A percentile compares a stretch with the other conserved stretches of the same genome.
phyloP scores from a whole-genome alignment of 2,329 filamentous ascomycete species.

The Nigrospora sphaerica region DNA sequence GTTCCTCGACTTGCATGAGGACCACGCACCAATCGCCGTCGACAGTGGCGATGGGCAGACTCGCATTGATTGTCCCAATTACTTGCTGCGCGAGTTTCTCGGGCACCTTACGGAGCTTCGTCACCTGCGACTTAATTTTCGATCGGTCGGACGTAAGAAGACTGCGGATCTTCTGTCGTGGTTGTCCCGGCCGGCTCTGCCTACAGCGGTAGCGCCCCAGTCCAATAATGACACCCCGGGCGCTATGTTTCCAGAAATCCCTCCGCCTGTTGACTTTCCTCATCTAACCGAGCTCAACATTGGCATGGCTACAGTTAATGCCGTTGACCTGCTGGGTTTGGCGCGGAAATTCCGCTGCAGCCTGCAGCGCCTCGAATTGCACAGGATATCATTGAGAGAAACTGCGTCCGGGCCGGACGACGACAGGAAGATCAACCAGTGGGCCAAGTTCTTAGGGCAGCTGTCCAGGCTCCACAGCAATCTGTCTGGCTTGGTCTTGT shows the following conservation, averaged over 20 bases:
- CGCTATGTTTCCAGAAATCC: background rate
- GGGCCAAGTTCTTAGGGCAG: too few species aligned
- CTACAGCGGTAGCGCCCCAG: background rate
- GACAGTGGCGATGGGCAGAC: background rate
- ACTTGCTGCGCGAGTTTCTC: constrained; percentile 29
- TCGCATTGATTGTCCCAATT: constrained; percentile 1
- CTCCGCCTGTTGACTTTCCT: background rate
- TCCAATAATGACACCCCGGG: background rate
- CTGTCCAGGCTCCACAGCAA: too few species aligned
- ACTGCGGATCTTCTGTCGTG: constrained; percentile 28
- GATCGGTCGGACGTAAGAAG: constrained; percentile 2
- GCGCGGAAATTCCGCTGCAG: background rate
- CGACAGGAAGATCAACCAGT: too few species aligned
- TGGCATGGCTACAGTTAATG: background rate
- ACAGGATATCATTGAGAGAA: too few species aligned
- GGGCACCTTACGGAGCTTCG: constrained; percentile 31
- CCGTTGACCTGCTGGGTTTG: background rate
- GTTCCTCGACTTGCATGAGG: constrained; percentile 6
- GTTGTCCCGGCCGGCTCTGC: constrained; percentile 19
- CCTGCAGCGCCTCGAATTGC: too few species aligned
- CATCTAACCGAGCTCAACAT: background rate
- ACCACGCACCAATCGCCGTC: background rate
- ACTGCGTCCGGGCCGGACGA: too few species aligned
- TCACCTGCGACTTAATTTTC: constrained; percentile 47
- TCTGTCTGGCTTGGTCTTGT: too few species aligned